phyloP scores from a whole-genome alignment of 306 rosid species.

The Coriaria nepalensis region DNA sequence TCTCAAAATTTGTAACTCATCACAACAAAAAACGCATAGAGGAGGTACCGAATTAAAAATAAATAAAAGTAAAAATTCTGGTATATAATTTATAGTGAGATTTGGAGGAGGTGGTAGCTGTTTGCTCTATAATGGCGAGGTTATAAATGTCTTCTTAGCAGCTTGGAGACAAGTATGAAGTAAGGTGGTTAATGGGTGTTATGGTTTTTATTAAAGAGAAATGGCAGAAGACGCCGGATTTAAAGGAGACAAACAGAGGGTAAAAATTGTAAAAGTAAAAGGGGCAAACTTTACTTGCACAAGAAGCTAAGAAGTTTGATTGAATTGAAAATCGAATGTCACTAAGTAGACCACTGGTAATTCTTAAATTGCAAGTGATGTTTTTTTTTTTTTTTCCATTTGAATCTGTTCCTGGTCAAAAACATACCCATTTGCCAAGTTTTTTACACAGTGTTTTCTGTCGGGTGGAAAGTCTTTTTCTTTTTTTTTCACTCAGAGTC shows the following conservation, averaged over 20 bases:
- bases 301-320: constrained; percentile 25
- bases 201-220: too few relatives aligned
- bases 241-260: constrained; percentile 16
- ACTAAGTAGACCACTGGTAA: constrained; percentile 1
- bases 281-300: constrained; percentile 29
- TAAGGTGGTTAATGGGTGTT: too few relatives aligned
- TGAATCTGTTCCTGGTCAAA: constrained; percentile 26
- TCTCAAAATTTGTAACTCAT: too few relatives aligned
- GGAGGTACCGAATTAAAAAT: too few relatives aligned
- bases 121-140: too few relatives aligned
- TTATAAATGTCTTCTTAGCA: too few relatives aligned
- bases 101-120: neutral
- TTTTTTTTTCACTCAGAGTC: constrained; percentile 8
- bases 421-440: constrained; percentile 33
- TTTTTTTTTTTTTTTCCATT: constrained; percentile 2
- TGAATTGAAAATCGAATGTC: constrained; percentile 9
- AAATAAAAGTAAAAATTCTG: too few relatives aligned
- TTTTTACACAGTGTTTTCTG: constrained; percentile 53
- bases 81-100: constrained; percentile 16
- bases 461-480: constrained; percentile 41
- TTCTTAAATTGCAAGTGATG: neutral
- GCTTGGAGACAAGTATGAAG: too few relatives aligned
- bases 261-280: neutral
- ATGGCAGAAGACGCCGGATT: constrained; percentile 33
- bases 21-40: too few relatives aligned